Base-by-base conservation (phyloP, 352 stramenopile species). In the Globisporangium polare region DNA sequence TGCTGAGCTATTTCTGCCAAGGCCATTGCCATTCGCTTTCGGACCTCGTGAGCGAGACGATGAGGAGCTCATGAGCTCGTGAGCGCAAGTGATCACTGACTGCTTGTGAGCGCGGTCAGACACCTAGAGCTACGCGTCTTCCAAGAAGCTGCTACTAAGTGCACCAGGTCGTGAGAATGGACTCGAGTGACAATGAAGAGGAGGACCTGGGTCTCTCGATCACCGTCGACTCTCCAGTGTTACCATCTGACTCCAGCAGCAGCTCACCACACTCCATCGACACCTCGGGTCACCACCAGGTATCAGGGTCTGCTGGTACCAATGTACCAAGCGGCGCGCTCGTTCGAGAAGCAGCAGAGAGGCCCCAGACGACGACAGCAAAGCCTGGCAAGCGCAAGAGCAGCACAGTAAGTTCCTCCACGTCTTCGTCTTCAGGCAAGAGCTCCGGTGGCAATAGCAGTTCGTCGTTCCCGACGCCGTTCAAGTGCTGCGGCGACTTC, bases 401-500 rank as follows among this genome's bases (percentile, higher is more conserved):
- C 43, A 27, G n/a, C 9, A 50, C n/a, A 6, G 20, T 13, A n/a
- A 50, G 43, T 27, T 24, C 41, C 6, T 22, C 18, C 18, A 22
- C 6, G 41, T 46, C 41, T 20, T n/a, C n/a, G n/a, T n/a, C 27
- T 17, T 43, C 50, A 27, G 24, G 29, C 50, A 27, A 33, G 24
- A 29, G 18, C 3, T 42, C 29, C 12, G 5, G 27, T 13, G n/a
- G 18, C 20, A 50, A 27, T 31, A 51, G 13, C 41, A 50, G 22
- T 18, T 59, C 45, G 1, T 77, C 65, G 10, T 90, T 87, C 67
- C 77, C 77, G 20, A 89, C 78, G 33, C 82, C 78, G 3, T 94
- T 90, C 73, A 87, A 89, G 60, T 92, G 85, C 72, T 84, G 71
- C 29, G 82, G 84, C 17, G 82, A 92, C 56, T 92, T 92, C 54